These are phyloP conservation scores for Austropuccinia psidii DNA, from an alignment of 1,284 basidiomycete genomes.

Conservation along the genomic window DNA sequence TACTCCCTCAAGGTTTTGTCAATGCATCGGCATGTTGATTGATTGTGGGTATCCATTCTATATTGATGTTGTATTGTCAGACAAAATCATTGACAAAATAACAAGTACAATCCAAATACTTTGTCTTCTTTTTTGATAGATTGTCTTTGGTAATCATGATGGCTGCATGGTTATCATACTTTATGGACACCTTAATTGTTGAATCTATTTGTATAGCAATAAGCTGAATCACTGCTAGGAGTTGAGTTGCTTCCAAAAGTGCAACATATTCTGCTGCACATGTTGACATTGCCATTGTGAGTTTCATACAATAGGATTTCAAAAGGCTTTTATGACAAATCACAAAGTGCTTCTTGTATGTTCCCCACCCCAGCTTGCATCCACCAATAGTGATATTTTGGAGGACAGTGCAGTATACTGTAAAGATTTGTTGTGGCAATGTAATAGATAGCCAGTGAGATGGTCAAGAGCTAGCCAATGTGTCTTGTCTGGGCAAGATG, in stretches of 20 bases:
- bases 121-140: neutral
- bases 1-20: neutral
- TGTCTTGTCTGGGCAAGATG: neutral
- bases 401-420: neutral
- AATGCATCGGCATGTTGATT: neutral
- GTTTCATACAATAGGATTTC: neutral
- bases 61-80: neutral
- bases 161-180: neutral
- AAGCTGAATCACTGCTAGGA: neutral
- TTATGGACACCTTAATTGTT: neutral
- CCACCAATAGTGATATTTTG: neutral
- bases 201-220: neutral
- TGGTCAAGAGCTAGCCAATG: constrained; percentile 1
- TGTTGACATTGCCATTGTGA: neutral
- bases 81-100: constrained; percentile 9
- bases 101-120: neutral
- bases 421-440: neutral
- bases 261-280: constrained; percentile 14
- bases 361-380: constrained; percentile 8
- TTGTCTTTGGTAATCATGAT: neutral
- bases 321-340: neutral
- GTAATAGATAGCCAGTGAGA: neutral
- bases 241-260: neutral
- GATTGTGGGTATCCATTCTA: neutral
- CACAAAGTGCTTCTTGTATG: neutral